Conservation (phyloP, 2,329 filamentous ascomycete species). For the Niveomyces coronatus region DNA sequence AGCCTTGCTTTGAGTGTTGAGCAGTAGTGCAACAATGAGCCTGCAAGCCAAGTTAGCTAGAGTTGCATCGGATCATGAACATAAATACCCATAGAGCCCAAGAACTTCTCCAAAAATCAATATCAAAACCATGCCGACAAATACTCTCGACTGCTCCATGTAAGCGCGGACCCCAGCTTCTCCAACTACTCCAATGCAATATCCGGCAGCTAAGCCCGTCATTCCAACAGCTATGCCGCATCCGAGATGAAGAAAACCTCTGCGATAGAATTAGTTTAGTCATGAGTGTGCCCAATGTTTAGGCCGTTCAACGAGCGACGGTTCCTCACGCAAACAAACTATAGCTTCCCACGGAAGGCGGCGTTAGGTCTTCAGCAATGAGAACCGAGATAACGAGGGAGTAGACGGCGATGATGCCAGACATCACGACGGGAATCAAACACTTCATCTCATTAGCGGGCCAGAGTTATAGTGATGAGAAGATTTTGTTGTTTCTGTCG, state of each 20-base stretch:
- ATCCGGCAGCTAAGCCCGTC: slow-evolving; percentile 86
- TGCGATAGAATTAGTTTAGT: slow-evolving; percentile 23
- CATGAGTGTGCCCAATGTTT: not conserved
- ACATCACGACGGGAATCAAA: slow-evolving; percentile 89
- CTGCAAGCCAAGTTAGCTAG: slow-evolving; percentile 31
- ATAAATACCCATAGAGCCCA: slow-evolving; percentile 82
- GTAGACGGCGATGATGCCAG: slow-evolving; percentile 97
- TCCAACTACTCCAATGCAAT: slow-evolving; percentile 91
- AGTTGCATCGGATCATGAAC: too few relatives aligned
- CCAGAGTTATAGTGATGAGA: not conserved
- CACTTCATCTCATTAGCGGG: slow-evolving; percentile 39
- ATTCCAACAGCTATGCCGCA: slow-evolving; percentile 86
- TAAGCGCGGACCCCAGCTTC: slow-evolving; percentile 90
- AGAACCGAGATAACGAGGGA: slow-evolving; percentile 93
- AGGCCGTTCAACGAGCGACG: too few relatives aligned
- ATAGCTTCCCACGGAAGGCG: slow-evolving; percentile 57
- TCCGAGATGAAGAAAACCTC: slow-evolving; percentile 87
- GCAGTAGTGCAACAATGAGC: slow-evolving; percentile 83
- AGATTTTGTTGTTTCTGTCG: slow-evolving; percentile 8
- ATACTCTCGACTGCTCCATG: slow-evolving; percentile 92
- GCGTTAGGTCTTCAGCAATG: slow-evolving; percentile 80
- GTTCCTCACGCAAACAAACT: slow-evolving; percentile 68
- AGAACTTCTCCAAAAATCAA: slow-evolving; percentile 97
- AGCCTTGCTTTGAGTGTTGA: slow-evolving; percentile 76
- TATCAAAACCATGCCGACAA: slow-evolving; percentile 97